Percentiles rank a stretch among this genome's conserved stretches.
Conservation (phyloP, 345 rosid species). For the Bruguiera sexangula region DNA sequence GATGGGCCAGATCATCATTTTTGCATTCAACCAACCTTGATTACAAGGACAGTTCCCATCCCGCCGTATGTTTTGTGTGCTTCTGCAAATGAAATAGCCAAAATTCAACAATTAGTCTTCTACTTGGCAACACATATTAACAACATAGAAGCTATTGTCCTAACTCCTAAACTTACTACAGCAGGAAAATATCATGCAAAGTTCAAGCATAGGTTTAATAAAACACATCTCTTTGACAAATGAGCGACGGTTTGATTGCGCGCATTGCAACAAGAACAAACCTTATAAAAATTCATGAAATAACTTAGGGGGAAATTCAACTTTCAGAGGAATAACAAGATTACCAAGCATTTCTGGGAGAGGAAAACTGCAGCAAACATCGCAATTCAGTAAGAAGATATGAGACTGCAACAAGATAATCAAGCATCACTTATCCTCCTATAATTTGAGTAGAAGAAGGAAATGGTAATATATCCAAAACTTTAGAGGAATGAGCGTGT, state of each 20-base stretch:
- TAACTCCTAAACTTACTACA: no score
- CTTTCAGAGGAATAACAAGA: neutral
- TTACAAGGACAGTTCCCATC: constrained; percentile 80
- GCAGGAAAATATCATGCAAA: no score
- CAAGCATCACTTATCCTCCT: neutral
- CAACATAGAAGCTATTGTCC: neutral
- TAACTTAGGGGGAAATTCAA: neutral
- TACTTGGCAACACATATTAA: constrained; percentile 10
- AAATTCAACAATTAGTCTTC: constrained; percentile 11
- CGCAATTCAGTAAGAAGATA: constrained; percentile 72
- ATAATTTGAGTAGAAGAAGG: constrained; percentile 1
- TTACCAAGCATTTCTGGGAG: constrained; percentile 74
- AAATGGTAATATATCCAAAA: neutral
- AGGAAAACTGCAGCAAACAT: constrained; percentile 92
- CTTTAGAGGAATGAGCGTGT: neutral
- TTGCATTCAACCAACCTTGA: constrained; percentile 49
- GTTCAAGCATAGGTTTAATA: no score
- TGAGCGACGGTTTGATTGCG: no score
- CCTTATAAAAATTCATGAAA: neutral
- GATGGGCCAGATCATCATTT: neutral
- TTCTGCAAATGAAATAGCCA: constrained; percentile 28
- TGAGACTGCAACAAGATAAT: constrained; percentile 52
- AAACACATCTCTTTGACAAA: no score
- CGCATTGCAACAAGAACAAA: no score
- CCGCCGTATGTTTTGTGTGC: constrained; percentile 75